Percentiles rank a stretch among this genome's conserved stretches.
Conservation (phyloP, 2,329 filamentous ascomycete species). For the Rhytidhysteron rufulum region DNA sequence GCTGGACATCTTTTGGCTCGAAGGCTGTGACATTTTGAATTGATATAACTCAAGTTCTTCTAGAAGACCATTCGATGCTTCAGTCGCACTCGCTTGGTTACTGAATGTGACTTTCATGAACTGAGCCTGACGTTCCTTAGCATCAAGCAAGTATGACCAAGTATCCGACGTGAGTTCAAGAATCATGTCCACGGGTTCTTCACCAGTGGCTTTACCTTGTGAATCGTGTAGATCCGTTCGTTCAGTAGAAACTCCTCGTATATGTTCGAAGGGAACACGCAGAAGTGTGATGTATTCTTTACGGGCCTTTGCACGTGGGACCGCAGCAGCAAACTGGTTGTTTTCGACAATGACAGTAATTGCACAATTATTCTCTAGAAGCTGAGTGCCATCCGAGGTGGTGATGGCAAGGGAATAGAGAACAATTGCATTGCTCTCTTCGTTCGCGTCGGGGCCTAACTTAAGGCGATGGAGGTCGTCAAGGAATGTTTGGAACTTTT, state of each 20-base stretch:
- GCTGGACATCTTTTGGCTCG: slow-evolving; percentile 1
- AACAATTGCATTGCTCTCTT: slow-evolving; percentile 10
- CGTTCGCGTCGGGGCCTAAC: slow-evolving; percentile 7
- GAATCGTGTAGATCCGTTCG: slow-evolving; percentile 17
- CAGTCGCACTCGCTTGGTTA: slow-evolving; percentile 13
- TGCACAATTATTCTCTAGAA: background rate
- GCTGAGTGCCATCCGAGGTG: slow-evolving; percentile 17
- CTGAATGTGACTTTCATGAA: slow-evolving; percentile 20
- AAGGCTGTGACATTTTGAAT: background rate
- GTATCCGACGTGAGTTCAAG: slow-evolving; percentile 11
- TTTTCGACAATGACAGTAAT: slow-evolving; percentile 3
- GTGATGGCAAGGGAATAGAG: slow-evolving; percentile 20
- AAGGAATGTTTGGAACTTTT: slow-evolving; percentile 23
- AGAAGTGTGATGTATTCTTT: slow-evolving; percentile 21
- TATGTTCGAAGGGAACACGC: slow-evolving; percentile 22
- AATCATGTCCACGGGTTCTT: slow-evolving; percentile 19
- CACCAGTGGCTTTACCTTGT: slow-evolving; percentile 11
- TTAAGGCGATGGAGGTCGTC: slow-evolving; percentile 17
- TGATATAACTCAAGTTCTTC: slow-evolving; percentile 6
- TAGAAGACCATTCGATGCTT: slow-evolving; percentile 16
- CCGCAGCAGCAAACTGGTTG: background rate
- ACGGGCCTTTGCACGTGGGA: slow-evolving; percentile 20
- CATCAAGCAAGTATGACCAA: slow-evolving; percentile 22
- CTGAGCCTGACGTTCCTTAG: slow-evolving; percentile 11
- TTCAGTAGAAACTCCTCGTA: slow-evolving; percentile 9